Conservation (phyloP, 768 basidiomycete species). For the Pleurotus tuoliensis region DNA sequence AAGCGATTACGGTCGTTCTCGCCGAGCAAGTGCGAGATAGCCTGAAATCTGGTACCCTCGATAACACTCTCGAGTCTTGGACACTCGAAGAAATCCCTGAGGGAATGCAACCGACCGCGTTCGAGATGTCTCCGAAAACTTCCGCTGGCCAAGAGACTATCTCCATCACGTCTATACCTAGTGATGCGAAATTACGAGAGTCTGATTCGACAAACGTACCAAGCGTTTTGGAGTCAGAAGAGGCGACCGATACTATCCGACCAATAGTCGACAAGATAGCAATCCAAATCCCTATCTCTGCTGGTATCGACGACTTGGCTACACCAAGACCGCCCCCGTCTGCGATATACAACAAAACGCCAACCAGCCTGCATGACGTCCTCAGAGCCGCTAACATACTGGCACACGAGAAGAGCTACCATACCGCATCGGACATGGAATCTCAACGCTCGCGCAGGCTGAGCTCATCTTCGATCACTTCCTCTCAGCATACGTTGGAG, state of each 20-base stretch:
- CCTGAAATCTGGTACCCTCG: constrained; percentile 28
- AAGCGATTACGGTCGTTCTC: constrained; percentile 54
- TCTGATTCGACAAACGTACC: no score
- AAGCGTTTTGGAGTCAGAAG: no score
- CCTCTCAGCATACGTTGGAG: not conserved
- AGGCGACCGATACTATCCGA: not conserved
- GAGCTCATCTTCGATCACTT: not conserved
- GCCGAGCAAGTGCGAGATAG: constrained; percentile 63
- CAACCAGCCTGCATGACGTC: constrained; percentile 1
- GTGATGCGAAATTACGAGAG: no score
- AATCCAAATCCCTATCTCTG: not conserved
- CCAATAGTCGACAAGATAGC: not conserved
- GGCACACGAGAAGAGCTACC: not conserved
- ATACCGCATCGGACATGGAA: not conserved
- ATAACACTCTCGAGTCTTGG: constrained; percentile 1
- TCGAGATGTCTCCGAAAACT: not conserved
- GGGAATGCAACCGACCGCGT: not conserved
- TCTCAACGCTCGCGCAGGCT: not conserved
- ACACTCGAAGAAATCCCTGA: constrained; percentile 1
- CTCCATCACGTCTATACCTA: no score
- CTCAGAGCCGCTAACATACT: not conserved
- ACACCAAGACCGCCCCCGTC: not conserved
- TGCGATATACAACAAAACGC: not conserved
- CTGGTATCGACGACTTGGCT: not conserved
- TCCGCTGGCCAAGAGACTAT: no score